phyloP scores from a whole-genome alignment of 176 grass and related monocot genomes.

The Paspalum vaginatum region DNA sequence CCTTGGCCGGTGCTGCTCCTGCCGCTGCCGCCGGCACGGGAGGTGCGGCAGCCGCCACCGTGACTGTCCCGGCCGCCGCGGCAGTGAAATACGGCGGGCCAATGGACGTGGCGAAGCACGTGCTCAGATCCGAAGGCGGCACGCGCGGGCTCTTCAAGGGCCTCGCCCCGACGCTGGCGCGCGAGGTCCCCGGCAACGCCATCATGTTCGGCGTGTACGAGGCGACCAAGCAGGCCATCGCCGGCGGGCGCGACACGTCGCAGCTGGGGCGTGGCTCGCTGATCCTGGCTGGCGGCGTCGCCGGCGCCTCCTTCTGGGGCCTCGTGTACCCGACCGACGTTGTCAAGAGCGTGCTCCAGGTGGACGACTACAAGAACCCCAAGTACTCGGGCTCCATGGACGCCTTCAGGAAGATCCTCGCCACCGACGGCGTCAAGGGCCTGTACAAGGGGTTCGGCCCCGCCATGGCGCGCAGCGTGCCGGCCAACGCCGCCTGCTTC shows the following conservation, averaged over 20 bases:
- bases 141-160: conserved; percentile 69
- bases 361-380: conserved; percentile 81
- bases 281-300: conserved; percentile 67
- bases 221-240: conserved; percentile 57
- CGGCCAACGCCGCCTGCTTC: conserved; percentile 82
- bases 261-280: conserved; percentile 59
- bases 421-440: conserved; percentile 69
- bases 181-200: conserved; percentile 83
- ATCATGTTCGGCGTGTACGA: conserved; percentile 86
- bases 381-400: conserved; percentile 69
- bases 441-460: conserved; percentile 83
- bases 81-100: conserved; percentile 76
- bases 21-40: background rate
- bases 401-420: conserved; percentile 77
- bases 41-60: background rate
- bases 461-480: conserved; percentile 82
- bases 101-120: conserved; percentile 75
- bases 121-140: conserved; percentile 66
- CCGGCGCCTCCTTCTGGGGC: conserved; percentile 75
- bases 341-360: conserved; percentile 85
- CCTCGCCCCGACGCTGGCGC: conserved; percentile 62
- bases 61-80: background rate
- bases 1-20: conserved; percentile 29
- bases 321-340: conserved; percentile 81
- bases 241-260: conserved; percentile 69